These are phyloP conservation scores for Aspergillus brunneoviolaceus DNA, from an alignment of 2,329 filamentous ascomycete genomes.

Conservation along the genomic window DNA sequence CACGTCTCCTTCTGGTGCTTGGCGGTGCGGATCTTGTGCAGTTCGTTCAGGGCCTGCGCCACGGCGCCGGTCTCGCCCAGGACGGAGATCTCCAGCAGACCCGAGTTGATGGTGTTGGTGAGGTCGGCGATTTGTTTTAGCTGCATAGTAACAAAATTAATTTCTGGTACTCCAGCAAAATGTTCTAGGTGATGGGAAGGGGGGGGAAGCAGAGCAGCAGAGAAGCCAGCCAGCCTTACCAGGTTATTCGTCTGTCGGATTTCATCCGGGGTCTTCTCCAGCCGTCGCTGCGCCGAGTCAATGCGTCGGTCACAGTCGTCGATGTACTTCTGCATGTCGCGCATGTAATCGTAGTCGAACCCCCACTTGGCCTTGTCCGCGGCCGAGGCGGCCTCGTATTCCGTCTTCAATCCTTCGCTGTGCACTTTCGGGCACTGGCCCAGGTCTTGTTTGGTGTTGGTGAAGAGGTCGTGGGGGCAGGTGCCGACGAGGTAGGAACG, in stretches of 20 bases:
- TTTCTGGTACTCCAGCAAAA: no score
- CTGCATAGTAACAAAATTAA: slow-evolving; percentile 29
- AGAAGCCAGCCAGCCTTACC: slow-evolving; percentile 38
- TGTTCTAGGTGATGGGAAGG: no score
- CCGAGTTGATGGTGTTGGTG: slow-evolving; percentile 72
- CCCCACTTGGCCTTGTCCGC: slow-evolving; percentile 74
- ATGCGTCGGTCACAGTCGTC: slow-evolving; percentile 95
- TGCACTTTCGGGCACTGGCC: slow-evolving; percentile 87
- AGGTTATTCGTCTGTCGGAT: slow-evolving; percentile 91
- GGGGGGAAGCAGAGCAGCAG: not conserved
- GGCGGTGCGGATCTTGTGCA: slow-evolving; percentile 78
- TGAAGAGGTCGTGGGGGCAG: slow-evolving; percentile 98
- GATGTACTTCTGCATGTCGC: slow-evolving; percentile 94
- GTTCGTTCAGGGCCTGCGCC: slow-evolving; percentile 78
- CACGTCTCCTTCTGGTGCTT: slow-evolving; percentile 78
- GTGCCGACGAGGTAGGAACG: slow-evolving; percentile 90
- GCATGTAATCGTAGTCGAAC: slow-evolving; percentile 96
- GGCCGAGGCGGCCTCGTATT: slow-evolving; percentile 75
- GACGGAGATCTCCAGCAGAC: slow-evolving; percentile 80
- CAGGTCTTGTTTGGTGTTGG: slow-evolving; percentile 97
- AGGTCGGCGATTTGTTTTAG: slow-evolving; percentile 85
- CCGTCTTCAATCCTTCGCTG: slow-evolving; percentile 80
- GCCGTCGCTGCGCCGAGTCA: slow-evolving; percentile 78
- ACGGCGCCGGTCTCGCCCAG: slow-evolving; percentile 80
- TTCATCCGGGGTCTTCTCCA: slow-evolving; percentile 98